phyloP scores from a whole-genome alignment of 257 asterid genomes.

The Solanum etuberosum region DNA sequence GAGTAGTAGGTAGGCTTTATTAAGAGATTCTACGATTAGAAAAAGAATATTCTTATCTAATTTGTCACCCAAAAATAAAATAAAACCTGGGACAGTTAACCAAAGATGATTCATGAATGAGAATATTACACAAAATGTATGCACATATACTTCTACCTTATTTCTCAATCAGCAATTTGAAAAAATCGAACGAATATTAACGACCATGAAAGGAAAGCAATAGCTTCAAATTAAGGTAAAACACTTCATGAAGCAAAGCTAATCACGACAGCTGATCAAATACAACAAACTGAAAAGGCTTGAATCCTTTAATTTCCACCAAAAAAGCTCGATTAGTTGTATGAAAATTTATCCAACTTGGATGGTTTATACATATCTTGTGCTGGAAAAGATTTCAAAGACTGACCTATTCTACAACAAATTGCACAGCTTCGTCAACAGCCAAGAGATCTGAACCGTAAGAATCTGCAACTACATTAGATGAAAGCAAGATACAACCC shows the following conservation, averaged over 20 bases:
- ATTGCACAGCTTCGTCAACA: background rate
- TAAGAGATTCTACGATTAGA: background rate
- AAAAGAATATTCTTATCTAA: constrained; percentile 8
- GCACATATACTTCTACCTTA: background rate
- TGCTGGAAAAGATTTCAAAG: background rate
- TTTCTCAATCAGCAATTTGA: background rate
- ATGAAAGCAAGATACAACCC: background rate
- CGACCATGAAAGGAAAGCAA: background rate
- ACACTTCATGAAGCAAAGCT: background rate
- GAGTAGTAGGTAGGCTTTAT: background rate
- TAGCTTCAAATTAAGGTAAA: background rate
- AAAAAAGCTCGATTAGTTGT: background rate
- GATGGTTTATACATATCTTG: background rate
- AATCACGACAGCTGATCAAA: background rate
- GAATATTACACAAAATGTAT: background rate
- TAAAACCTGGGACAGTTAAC: background rate
- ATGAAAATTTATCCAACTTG: background rate
- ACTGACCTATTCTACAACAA: background rate
- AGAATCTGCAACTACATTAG: background rate
- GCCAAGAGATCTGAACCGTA: background rate
- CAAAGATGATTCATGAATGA: background rate
- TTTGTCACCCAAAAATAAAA: background rate
- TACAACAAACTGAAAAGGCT: background rate
- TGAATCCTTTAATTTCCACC: background rate
- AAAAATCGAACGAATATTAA: too few relatives aligned